Conservation (phyloP, 306 rosid genomes). For the Prinsepia uniflora region DNA sequence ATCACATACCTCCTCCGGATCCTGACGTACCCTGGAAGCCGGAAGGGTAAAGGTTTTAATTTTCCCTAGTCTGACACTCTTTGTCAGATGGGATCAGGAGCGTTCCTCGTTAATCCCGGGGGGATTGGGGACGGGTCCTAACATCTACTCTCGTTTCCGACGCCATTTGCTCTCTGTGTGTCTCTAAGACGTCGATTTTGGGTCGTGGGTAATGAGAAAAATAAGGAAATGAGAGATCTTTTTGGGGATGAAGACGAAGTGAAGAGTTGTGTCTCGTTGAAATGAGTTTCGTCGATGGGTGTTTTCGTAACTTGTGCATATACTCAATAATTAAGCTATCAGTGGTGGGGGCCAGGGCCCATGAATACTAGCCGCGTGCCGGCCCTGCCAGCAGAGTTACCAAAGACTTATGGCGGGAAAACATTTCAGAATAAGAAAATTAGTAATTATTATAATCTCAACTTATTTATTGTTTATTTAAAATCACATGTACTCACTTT, state of each 20-base stretch:
- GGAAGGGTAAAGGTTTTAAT: too few species aligned
- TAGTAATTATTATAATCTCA: not conserved
- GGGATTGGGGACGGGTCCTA: too few species aligned
- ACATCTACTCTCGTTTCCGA: slow-evolving; percentile 45
- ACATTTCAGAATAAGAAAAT: not conserved
- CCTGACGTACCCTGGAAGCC: too few species aligned
- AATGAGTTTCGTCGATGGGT: not conserved
- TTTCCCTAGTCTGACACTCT: too few species aligned
- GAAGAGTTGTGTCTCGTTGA: not conserved
- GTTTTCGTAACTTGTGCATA: slow-evolving; percentile 6
- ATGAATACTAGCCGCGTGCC: not conserved
- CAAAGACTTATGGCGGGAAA: slow-evolving; percentile 21
- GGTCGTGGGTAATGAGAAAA: not conserved
- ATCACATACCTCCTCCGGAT: too few species aligned
- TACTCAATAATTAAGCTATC: not conserved
- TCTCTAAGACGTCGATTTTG: not conserved
- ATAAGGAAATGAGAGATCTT: not conserved
- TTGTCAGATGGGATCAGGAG: too few species aligned
- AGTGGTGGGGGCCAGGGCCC: not conserved
- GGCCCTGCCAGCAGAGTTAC: slow-evolving; percentile 8
- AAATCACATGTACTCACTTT: too few species aligned
- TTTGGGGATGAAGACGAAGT: not conserved
- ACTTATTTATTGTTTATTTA: not conserved
- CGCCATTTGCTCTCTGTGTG: too few species aligned
- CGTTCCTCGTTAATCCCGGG: too few species aligned